Evolutionary conservation across 164 flowering plant species (phyloP).

Genomic region (Nymphaea thermarum): DNA sequence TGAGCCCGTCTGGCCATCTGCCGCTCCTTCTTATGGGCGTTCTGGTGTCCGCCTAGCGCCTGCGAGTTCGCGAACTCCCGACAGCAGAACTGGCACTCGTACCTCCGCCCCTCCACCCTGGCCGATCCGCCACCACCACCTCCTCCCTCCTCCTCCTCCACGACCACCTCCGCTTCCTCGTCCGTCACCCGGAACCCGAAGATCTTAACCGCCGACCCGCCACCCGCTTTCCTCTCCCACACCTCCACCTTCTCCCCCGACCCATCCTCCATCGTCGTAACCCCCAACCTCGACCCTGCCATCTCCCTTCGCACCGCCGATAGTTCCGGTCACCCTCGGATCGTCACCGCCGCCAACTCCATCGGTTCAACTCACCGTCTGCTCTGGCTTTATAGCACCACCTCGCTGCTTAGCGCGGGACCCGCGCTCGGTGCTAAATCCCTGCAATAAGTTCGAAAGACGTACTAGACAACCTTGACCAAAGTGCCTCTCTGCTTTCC

Average conservation of each 20-base stretch:
- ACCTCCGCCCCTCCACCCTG: slow-evolving; percentile 25
- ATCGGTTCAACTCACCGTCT: background rate
- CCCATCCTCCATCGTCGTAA: too few species aligned
- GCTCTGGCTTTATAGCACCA: too few species aligned
- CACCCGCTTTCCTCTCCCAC: background rate
- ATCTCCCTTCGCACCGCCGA: too few species aligned
- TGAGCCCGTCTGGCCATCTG: slow-evolving; percentile 66
- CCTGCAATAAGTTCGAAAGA: too few species aligned
- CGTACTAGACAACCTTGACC: too few species aligned
- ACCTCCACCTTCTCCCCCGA: background rate
- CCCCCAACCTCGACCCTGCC: too few species aligned
- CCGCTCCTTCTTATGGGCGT: slow-evolving; percentile 80
- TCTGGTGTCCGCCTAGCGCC: slow-evolving; percentile 89
- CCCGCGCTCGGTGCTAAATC: too few species aligned
- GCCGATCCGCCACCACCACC: slow-evolving; percentile 5
- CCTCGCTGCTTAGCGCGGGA: too few species aligned
- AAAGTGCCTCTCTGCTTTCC: too few species aligned
- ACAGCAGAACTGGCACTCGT: slow-evolving; percentile 77
- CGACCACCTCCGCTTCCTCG: slow-evolving; percentile 34
- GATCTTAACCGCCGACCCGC: slow-evolving; percentile 35
- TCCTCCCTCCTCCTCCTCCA: background rate
- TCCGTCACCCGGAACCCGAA: slow-evolving; percentile 64
- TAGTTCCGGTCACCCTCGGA: too few species aligned
- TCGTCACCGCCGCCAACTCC: background rate
- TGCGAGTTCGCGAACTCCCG: slow-evolving; percentile 81